Conservation (phyloP, 2,329 filamentous ascomycete genomes). For the Canariomyces notabilis region DNA sequence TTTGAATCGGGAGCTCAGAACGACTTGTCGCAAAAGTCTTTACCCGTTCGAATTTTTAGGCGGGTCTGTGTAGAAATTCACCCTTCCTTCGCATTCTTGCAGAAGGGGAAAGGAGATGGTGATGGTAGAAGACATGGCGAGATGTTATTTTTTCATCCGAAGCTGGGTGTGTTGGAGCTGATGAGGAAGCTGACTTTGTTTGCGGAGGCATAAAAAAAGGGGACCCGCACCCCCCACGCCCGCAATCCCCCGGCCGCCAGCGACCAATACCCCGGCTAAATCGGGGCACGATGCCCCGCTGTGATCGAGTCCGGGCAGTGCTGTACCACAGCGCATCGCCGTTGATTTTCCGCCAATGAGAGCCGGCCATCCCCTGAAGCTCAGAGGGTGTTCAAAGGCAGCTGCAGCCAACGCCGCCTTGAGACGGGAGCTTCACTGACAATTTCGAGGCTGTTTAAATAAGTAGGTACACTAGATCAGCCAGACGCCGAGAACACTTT, state of each 20-base stretch:
- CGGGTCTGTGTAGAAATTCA: conserved; percentile 1
- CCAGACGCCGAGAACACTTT: too few species aligned
- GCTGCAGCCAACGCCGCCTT: too few species aligned
- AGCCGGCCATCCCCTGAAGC: not conserved
- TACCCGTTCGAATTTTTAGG: not conserved
- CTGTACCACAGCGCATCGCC: not conserved
- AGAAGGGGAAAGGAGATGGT: not conserved
- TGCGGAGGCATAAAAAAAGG: not conserved
- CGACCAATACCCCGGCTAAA: conserved; percentile 14
- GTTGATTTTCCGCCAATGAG: conserved; percentile 18
- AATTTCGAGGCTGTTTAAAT: too few species aligned
- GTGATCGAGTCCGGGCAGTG: not conserved
- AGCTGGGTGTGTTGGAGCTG: not conserved
- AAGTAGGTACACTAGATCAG: too few species aligned
- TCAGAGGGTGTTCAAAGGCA: not conserved
- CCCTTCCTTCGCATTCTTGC: not conserved
- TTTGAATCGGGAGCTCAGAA: not conserved
- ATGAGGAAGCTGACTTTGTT: not conserved
- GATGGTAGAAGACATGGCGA: not conserved
- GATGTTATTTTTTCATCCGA: conserved; percentile 7
- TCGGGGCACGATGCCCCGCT: conserved; percentile 16
- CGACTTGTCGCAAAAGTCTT: not conserved
- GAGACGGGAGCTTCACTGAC: too few species aligned
- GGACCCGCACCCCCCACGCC: not conserved
- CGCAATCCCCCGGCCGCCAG: not conserved